phyloP scores from a whole-genome alignment of 2,329 filamentous ascomycete genomes.

The Dactylella cylindrospora region DNA sequence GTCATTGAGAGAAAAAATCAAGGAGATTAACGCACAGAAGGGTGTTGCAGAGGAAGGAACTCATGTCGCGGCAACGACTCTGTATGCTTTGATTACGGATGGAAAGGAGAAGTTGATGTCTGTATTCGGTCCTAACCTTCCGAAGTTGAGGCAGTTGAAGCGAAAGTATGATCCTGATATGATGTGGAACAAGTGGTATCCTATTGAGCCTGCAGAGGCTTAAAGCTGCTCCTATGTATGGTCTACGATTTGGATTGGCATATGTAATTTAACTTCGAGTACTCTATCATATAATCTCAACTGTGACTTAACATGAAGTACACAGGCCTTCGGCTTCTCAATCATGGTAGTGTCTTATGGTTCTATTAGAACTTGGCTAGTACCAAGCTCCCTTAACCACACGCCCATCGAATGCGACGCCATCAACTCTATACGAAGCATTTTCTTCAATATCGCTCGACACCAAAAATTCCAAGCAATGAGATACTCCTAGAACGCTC shows the following conservation, averaged over 20 bases:
- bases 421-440: constrained; percentile 45
- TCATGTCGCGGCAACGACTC: constrained; percentile 40
- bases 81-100: constrained; percentile 30
- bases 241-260: no score
- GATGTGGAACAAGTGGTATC: constrained; percentile 56
- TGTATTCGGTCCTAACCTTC: constrained; percentile 31
- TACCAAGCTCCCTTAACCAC: constrained; percentile 45
- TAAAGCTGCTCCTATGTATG: no score
- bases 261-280: no score
- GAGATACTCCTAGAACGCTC: constrained; percentile 45
- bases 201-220: constrained; percentile 50
- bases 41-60: constrained; percentile 30
- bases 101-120: constrained; percentile 32
- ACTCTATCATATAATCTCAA: no score
- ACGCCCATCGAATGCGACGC: constrained; percentile 46
- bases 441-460: constrained; percentile 4
- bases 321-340: no score
- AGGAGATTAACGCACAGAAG: constrained; percentile 19
- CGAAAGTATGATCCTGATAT: constrained; percentile 56
- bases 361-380: no score
- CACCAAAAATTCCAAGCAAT: constrained; percentile 44
- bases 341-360: no score
- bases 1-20: constrained; percentile 3
- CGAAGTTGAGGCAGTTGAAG: constrained; percentile 56
- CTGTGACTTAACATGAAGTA: no score